These are phyloP conservation scores for Dactylis glomerata DNA, from an alignment of 176 grass and related monocot species.

Conservation along the genomic window DNA sequence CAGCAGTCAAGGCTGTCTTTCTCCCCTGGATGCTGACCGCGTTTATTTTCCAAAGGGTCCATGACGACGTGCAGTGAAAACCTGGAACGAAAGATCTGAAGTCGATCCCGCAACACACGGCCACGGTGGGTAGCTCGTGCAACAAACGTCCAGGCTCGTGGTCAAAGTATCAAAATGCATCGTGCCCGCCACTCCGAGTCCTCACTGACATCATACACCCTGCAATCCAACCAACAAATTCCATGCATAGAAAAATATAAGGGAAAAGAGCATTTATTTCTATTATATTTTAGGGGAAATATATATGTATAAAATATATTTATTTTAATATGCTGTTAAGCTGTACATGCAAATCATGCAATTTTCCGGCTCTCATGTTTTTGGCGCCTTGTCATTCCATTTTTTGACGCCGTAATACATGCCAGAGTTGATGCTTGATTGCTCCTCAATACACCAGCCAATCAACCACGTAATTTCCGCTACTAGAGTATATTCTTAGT, in stretches of 20 bases:
- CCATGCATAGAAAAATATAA: neutral
- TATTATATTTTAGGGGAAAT: no score
- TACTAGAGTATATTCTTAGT: neutral
- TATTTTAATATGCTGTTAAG: neutral
- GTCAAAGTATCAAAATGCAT: conserved; percentile 10
- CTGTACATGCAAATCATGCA: conserved; percentile 11
- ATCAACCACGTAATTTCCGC: neutral
- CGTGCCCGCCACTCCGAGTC: conserved; percentile 7
- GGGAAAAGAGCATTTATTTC: neutral
- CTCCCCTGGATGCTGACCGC: neutral
- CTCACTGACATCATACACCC: neutral
- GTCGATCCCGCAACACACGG: neutral
- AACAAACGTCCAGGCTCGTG: conserved; percentile 13
- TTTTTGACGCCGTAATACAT: neutral
- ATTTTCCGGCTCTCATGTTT: neutral
- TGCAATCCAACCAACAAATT: neutral
- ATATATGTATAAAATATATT: neutral
- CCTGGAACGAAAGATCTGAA: neutral
- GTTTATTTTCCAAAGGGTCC: neutral
- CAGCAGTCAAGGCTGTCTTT: neutral
- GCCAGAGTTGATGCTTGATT: neutral
- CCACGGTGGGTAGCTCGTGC: neutral
- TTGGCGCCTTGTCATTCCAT: neutral
- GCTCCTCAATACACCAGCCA: neutral
- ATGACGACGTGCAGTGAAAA: conserved; percentile 5